A percentile compares a stretch with the other conserved stretches of the same genome.
Conservation (phyloP, 139 green algal genomes). For the Axilococcus clingmanii region DNA sequence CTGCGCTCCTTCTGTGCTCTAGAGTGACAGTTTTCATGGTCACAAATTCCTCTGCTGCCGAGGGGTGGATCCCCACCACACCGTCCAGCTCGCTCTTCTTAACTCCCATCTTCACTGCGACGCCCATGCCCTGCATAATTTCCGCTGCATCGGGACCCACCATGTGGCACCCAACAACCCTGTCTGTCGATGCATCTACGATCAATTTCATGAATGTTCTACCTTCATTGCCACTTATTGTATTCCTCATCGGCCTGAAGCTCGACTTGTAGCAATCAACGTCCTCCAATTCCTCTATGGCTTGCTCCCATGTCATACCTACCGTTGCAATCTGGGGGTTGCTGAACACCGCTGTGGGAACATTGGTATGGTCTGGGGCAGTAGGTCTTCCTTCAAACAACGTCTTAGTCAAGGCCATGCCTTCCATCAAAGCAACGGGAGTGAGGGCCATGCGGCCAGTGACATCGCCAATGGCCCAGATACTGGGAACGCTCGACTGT, state of each 20-base stretch:
- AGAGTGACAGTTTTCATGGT: conserved; percentile 64
- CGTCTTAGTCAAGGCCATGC: conserved; percentile 87
- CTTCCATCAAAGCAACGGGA: conserved; percentile 95
- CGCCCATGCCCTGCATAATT: conserved; percentile 95
- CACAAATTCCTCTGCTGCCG: conserved; percentile 92
- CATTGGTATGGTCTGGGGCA: conserved; percentile 70
- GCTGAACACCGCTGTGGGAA: conserved; percentile 78
- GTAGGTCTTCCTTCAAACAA: conserved; percentile 67
- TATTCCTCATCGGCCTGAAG: conserved; percentile 94
- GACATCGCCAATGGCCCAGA: conserved; percentile 93
- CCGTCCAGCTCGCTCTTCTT: conserved; percentile 89
- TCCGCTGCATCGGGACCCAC: conserved; percentile 82
- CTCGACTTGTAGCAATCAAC: conserved; percentile 78
- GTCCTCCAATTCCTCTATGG: conserved; percentile 50
- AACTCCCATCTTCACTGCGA: conserved; percentile 84
- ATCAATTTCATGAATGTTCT: conserved; percentile 85
- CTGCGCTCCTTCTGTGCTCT: conserved; percentile 8
- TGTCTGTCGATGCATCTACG: conserved; percentile 69
- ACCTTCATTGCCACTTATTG: conserved; percentile 68
- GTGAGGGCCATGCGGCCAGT: conserved; percentile 91
- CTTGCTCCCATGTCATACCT: conserved; percentile 84
- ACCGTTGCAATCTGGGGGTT: conserved; percentile 84
- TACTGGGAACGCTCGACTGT: conserved; percentile 61
- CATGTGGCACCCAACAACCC: conserved; percentile 90
- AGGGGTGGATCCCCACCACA: conserved; percentile 91